Conservation (phyloP, 805 yeast species). For the Naumovozyma baii region DNA sequence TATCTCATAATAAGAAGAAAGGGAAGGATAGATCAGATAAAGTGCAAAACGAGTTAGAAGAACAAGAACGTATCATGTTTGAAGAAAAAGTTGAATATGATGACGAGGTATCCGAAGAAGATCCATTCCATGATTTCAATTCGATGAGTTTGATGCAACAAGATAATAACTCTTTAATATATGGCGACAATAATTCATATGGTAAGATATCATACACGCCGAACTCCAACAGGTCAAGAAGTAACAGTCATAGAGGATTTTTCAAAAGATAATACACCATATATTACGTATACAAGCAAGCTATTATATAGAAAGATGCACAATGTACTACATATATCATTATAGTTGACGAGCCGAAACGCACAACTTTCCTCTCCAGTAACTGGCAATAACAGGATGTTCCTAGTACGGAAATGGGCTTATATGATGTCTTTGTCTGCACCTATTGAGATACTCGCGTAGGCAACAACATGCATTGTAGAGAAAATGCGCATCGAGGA, state of each 20-base stretch:
- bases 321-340: too few species aligned
- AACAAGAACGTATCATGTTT: conserved; percentile 24
- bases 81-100: conserved; percentile 29
- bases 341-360: too few species aligned
- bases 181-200: conserved; percentile 36
- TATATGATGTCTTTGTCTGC: too few species aligned
- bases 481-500: too few species aligned
- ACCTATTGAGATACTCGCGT: too few species aligned
- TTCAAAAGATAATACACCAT: conserved; percentile 26
- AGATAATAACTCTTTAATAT: conserved; percentile 43
- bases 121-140: conserved; percentile 78
- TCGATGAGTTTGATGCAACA: conserved; percentile 79
- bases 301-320: too few species aligned
- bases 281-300: too few species aligned
- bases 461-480: too few species aligned
- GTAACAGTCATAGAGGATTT: conserved; percentile 31
- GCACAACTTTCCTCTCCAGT: too few species aligned
- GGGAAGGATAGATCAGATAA: conserved; percentile 16
- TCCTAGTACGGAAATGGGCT: too few species aligned
- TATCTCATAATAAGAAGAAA: conserved; percentile 20
- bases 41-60: conserved; percentile 13
- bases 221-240: conserved; percentile 32
- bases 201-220: conserved; percentile 36
- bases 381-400: too few species aligned
- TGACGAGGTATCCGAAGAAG: conserved; percentile 36